Evolutionary conservation across 805 yeast genomes (phyloP).

Genomic region (Wickerhamiella brachini): DNA sequence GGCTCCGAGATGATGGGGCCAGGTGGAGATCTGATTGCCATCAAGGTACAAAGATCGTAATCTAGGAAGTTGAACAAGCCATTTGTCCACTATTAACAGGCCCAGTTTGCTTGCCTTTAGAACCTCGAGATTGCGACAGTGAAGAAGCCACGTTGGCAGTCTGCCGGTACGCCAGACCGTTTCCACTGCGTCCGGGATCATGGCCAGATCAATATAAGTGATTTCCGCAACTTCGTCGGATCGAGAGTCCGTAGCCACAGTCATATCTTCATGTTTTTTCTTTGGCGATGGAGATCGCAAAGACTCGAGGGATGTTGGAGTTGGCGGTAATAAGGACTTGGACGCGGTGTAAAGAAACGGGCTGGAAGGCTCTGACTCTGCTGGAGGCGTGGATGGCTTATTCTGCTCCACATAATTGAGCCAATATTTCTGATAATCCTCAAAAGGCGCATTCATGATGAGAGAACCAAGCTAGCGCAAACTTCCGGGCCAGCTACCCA

Average conservation of each 20-base stretch:
- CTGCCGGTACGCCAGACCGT: slow-evolving; percentile 16
- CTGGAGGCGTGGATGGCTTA: not conserved
- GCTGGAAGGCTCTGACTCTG: not conserved
- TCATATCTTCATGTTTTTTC: not conserved
- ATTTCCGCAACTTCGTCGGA: not conserved
- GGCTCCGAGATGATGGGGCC: slow-evolving; percentile 19
- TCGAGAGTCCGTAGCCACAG: not conserved
- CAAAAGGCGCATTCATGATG: not conserved
- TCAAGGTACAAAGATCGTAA: slow-evolving; percentile 15
- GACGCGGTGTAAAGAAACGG: not conserved
- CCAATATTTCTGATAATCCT: not conserved
- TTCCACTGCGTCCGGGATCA: slow-evolving; percentile 8
- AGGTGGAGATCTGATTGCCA: slow-evolving; percentile 18
- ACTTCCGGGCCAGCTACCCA: not conserved
- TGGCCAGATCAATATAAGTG: slow-evolving; percentile 16
- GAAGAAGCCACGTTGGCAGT: slow-evolving; percentile 17
- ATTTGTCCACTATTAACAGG: slow-evolving; percentile 17
- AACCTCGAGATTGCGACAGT: slow-evolving; percentile 14
- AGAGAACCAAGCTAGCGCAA: not conserved
- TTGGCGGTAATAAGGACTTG: not conserved
- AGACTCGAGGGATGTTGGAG: not conserved
- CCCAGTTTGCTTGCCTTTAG: slow-evolving; percentile 17
- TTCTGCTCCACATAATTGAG: not conserved
- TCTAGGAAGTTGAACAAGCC: slow-evolving; percentile 16
- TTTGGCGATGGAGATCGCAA: not conserved